Evolutionary conservation across 2,329 filamentous ascomycete genomes (phyloP).

Genomic region (Xylariales sp.): DNA sequence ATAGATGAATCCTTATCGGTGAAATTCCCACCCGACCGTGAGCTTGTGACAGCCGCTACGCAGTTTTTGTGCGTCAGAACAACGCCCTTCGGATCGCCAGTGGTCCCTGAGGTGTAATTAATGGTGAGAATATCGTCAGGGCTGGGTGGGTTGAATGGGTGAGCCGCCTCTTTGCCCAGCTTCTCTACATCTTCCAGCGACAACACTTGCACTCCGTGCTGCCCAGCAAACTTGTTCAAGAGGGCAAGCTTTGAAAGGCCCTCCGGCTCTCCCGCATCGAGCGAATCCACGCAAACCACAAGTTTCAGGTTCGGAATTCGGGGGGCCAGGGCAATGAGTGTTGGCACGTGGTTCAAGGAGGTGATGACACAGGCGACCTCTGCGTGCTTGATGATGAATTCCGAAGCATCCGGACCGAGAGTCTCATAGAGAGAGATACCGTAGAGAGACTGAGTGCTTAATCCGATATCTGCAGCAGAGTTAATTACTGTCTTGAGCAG

Average conservation of each 20-base stretch:
- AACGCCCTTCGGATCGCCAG: constrained; percentile 78
- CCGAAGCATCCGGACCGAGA: constrained; percentile 82
- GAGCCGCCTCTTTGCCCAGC: constrained; percentile 66
- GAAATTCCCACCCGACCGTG: constrained; percentile 51
- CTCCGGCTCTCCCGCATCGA: constrained; percentile 72
- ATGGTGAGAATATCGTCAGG: constrained; percentile 80
- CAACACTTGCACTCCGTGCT: constrained; percentile 73
- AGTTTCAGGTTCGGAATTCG: constrained; percentile 77
- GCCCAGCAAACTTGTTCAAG: constrained; percentile 68
- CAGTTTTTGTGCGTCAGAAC: constrained; percentile 78
- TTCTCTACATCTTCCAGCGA: constrained; percentile 78
- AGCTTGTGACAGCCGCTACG: constrained; percentile 64
- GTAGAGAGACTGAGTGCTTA: constrained; percentile 81
- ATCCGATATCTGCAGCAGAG: constrained; percentile 76
- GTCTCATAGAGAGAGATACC: constrained; percentile 96
- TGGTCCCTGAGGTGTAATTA: constrained; percentile 87
- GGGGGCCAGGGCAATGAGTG: constrained; percentile 74
- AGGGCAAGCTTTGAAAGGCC: constrained; percentile 77
- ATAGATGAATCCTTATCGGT: constrained; percentile 57
- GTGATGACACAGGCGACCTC: constrained; percentile 70
- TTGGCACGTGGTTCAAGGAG: constrained; percentile 75
- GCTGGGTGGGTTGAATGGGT: constrained; percentile 65
- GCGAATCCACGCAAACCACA: constrained; percentile 79
- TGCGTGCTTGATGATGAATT: constrained; percentile 94
- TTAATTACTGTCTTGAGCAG: no score